These are phyloP conservation scores for Cutaneotrichosporon dermatis DNA, from an alignment of 1,284 basidiomycete species.

Conservation along the genomic window DNA sequence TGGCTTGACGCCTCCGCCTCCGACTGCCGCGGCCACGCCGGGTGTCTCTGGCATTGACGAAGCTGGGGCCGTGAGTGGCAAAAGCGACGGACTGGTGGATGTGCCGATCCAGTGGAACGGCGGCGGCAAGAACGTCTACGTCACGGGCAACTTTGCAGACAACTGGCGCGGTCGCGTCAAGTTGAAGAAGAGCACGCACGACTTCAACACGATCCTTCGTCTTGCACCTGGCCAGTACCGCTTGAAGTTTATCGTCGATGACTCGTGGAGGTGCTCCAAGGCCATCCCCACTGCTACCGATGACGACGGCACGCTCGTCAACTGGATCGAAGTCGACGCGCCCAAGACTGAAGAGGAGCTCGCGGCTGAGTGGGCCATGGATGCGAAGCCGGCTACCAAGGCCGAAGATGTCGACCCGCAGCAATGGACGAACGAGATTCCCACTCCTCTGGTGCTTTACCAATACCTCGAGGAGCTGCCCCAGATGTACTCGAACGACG, in stretches of 20 bases:
- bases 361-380: conserved; percentile 46
- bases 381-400: conserved; percentile 31
- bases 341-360: conserved; percentile 44
- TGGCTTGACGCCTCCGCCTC: conserved; percentile 27
- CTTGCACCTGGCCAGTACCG: conserved; percentile 90
- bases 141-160: conserved; percentile 58
- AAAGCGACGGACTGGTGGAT: conserved; percentile 36
- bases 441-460: conserved; percentile 67
- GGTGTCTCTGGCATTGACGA: too few species aligned
- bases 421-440: conserved; percentile 71
- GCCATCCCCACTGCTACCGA: conserved; percentile 88
- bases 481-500: conserved; percentile 45
- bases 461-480: conserved; percentile 73
- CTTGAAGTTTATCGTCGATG: conserved; percentile 93
- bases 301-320: conserved; percentile 89
- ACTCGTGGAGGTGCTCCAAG: conserved; percentile 68
- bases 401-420: conserved; percentile 44
- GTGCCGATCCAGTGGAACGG: conserved; percentile 49
- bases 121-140: conserved; percentile 53
- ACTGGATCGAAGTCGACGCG: conserved; percentile 68
- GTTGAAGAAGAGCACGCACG: conserved; percentile 51
- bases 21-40: conserved; percentile 27
- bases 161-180: conserved; percentile 56
- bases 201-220: conserved; percentile 51
- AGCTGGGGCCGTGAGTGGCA: background rate